Conservation (phyloP, 805 yeast species). For the Suhomyces sp. region DNA sequence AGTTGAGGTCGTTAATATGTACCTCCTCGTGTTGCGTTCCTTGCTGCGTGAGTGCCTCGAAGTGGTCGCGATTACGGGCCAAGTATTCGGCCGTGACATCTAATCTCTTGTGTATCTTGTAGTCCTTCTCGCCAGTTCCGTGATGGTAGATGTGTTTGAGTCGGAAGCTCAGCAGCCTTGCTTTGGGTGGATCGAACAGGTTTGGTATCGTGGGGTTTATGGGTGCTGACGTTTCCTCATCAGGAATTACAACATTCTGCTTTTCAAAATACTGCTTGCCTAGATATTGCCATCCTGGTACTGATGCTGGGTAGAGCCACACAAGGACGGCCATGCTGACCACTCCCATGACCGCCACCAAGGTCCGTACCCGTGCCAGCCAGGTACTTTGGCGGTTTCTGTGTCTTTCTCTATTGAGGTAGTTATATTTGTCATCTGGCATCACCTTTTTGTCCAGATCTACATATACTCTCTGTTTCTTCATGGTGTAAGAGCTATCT, state of each 20-base stretch:
- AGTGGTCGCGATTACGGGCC: constrained; percentile 9
- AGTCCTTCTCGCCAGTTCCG: constrained; percentile 43
- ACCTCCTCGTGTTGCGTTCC: constrained; percentile 3
- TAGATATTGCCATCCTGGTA: background rate
- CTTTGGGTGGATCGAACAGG: background rate
- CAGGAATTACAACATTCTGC: background rate
- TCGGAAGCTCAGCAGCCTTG: constrained; percentile 14
- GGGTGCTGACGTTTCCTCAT: background rate
- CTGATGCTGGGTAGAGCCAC: background rate
- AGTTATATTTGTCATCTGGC: background rate
- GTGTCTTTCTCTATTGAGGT: background rate
- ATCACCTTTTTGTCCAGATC: background rate
- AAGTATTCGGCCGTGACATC: constrained; percentile 47
- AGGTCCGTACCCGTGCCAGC: background rate
- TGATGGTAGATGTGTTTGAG: constrained; percentile 63
- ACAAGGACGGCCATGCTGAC: background rate
- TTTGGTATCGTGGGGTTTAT: background rate
- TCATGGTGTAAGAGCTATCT: background rate
- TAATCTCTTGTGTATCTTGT: constrained; percentile 44
- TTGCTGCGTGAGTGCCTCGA: background rate
- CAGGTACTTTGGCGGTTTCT: background rate
- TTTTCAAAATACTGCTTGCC: background rate
- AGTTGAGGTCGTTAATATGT: constrained; percentile 6
- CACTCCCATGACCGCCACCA: background rate
- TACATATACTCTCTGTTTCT: background rate